Conservation (phyloP, 768 basidiomycete species). For the Panus rudis region DNA sequence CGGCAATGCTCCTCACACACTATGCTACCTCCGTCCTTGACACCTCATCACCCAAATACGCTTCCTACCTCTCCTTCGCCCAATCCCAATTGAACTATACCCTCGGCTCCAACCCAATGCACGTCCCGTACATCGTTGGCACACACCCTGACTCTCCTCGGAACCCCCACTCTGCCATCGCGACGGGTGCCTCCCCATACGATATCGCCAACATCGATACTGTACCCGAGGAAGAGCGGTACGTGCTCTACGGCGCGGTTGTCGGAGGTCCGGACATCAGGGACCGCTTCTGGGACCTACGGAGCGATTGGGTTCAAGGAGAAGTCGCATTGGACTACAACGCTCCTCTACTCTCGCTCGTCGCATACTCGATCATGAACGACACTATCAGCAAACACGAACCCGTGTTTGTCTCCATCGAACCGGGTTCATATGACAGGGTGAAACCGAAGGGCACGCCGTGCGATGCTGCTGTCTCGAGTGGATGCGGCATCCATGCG, state of each 20-base stretch:
- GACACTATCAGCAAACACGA: slow-evolving; percentile 43
- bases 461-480: slow-evolving; percentile 65
- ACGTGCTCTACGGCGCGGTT: slow-evolving; percentile 81
- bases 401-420: slow-evolving; percentile 70
- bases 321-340: slow-evolving; percentile 90
- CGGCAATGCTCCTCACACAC: slow-evolving; percentile 74
- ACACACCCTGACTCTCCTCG: slow-evolving; percentile 83
- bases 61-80: slow-evolving; percentile 68
- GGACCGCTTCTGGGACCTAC: slow-evolving; percentile 77
- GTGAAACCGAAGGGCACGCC: slow-evolving; percentile 62
- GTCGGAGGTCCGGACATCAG: slow-evolving; percentile 78
- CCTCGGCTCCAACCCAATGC: slow-evolving; percentile 88
- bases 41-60: slow-evolving; percentile 48
- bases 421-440: slow-evolving; percentile 58
- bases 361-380: slow-evolving; percentile 69
- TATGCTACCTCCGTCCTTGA: slow-evolving; percentile 61
- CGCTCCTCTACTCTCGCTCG: slow-evolving; percentile 82
- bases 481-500: slow-evolving; percentile 37
- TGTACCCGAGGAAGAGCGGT: slow-evolving; percentile 60
- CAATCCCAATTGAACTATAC: slow-evolving; percentile 74
- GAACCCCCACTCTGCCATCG: slow-evolving; percentile 88
- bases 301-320: slow-evolving; percentile 84
- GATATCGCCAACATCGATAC: slow-evolving; percentile 66
- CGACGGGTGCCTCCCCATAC: slow-evolving; percentile 61
- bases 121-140: slow-evolving; percentile 82